These are phyloP conservation scores for Candolleomyces eurysporus DNA, from an alignment of 768 basidiomycete genomes.

Conservation along the genomic window DNA sequence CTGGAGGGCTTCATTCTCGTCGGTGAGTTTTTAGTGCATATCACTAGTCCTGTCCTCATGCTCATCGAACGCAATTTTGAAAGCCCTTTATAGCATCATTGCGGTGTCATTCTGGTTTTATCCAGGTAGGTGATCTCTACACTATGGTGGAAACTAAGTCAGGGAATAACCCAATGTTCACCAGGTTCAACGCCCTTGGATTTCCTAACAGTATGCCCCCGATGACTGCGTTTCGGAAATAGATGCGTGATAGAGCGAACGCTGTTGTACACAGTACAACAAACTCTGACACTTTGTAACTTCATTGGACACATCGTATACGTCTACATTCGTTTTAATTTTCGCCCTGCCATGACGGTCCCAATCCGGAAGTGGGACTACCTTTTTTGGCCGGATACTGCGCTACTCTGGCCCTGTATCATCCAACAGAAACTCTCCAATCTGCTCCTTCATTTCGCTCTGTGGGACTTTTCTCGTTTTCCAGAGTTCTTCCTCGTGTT, in stretches of 20 bases:
- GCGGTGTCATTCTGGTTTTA: constrained; percentile 75
- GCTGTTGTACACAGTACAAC: too few species aligned
- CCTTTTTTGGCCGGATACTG: too few species aligned
- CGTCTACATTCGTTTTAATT: too few species aligned
- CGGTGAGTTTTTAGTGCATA: constrained; percentile 33
- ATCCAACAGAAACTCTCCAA: constrained; percentile 40
- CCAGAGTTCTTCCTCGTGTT: constrained; percentile 38
- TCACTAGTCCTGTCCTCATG: background rate
- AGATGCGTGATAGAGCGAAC: too few species aligned
- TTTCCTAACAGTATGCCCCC: constrained; percentile 7
- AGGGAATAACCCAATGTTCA: background rate
- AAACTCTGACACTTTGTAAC: too few species aligned
- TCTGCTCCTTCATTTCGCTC: constrained; percentile 34
- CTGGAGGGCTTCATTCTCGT: constrained; percentile 86
- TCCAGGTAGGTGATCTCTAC: constrained; percentile 34
- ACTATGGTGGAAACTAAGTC: background rate
- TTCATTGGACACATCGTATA: too few species aligned
- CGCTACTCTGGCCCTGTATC: constrained; percentile 1
- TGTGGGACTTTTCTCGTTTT: constrained; percentile 26
- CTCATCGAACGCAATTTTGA: background rate
- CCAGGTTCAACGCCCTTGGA: constrained; percentile 22
- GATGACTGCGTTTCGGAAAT: too few species aligned
- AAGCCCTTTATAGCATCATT: constrained; percentile 69
- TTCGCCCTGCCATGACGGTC: too few species aligned
- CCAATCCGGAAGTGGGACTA: too few species aligned